Base-by-base conservation (phyloP, 2,329 filamentous ascomycete species). In the Venturia aucupariae region DNA sequence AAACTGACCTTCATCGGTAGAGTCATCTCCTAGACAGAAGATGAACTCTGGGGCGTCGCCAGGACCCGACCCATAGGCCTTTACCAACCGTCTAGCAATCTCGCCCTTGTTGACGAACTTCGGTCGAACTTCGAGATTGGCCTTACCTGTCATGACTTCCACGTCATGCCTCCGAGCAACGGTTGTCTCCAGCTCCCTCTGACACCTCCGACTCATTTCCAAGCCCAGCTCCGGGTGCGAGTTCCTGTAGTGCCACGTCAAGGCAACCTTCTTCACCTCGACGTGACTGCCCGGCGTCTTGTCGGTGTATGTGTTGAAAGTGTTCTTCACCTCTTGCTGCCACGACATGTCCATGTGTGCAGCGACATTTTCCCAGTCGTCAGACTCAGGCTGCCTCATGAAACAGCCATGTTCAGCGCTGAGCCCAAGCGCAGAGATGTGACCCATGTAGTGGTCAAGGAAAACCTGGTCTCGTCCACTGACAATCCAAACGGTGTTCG, bases 31-130 rank as follows among this genome's bases (percentile, higher is more conserved):
- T 67, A 92, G 79, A 75, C 94, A 99, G 62, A 97, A 81, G 13
- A 95, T 86, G 72, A 97, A 97, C 61, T 85, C 80, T 1, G 75
- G 75, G 1, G 76, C 78, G 7, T 80, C 77, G 3, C 80, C 51
- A 51, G 54, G 32, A 19, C 59, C 60, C 19, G 35, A 19, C 4
- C 35, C 86, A 75, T 95, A 95, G 60, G 86, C 86, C 27, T 84
- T 79, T 44, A 97, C 86, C 22, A 99, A 82, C 6, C 88, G 86
- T 78, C 91, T 92, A 19, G 88, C 90, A 68, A 97, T 97, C 76
- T 95, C 92, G 38, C 94, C 94, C 80, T 99, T 99, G 82, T 97
- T 97, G 78, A 99, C 92, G 72, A 96, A 96, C 0, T 88, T 92
- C 35, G 93, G 93, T n/a, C 94, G 88, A 39, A 97, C 93, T 76